phyloP scores from a whole-genome alignment of 2,329 filamentous ascomycete species.

The Colletotrichum sp. region DNA sequence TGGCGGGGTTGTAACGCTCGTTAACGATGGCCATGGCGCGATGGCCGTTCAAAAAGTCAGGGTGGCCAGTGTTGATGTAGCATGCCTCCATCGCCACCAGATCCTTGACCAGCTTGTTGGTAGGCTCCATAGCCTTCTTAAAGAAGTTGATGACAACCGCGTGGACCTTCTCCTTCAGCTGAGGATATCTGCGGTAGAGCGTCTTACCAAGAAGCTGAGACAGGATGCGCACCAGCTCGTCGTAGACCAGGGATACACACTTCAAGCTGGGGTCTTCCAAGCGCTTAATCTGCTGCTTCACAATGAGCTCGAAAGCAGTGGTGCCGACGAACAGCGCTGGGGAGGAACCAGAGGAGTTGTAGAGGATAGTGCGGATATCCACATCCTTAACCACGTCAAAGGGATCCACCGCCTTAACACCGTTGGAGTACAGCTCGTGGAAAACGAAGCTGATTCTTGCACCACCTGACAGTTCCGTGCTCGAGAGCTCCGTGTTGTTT shows the following conservation, averaged over 20 bases:
- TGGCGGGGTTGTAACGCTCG: conserved; percentile 80
- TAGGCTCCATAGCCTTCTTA: conserved; percentile 98
- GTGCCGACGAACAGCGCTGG: conserved; percentile 97
- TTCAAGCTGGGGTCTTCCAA: conserved; percentile 96
- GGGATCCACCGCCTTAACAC: conserved; percentile 95
- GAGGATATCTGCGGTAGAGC: conserved; percentile 91
- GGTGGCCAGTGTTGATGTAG: conserved; percentile 98
- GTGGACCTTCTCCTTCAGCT: conserved; percentile 96
- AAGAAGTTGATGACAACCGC: conserved; percentile 91
- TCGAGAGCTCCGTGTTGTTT: conserved; percentile 95
- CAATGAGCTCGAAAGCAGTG: conserved; percentile 96
- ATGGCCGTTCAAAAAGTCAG: conserved; percentile 96
- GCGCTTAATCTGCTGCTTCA: conserved; percentile 98
- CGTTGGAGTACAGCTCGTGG: conserved; percentile 97
- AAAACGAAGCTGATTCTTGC: conserved; percentile 99
- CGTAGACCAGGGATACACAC: conserved; percentile 96
- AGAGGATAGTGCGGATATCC: conserved; percentile 94
- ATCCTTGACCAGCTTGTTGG: conserved; percentile 94
- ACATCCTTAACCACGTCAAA: conserved; percentile 98
- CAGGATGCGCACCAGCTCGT: conserved; percentile 95
- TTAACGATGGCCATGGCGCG: conserved; percentile 98
- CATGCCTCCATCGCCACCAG: conserved; percentile 94
- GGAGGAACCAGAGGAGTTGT: conserved; percentile 98
- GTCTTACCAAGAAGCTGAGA: conserved; percentile 87
- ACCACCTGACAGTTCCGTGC: conserved; percentile 91